These are phyloP conservation scores for Colletotrichum cereale DNA, from an alignment of 2,329 filamentous ascomycete species.

Conservation along the genomic window DNA sequence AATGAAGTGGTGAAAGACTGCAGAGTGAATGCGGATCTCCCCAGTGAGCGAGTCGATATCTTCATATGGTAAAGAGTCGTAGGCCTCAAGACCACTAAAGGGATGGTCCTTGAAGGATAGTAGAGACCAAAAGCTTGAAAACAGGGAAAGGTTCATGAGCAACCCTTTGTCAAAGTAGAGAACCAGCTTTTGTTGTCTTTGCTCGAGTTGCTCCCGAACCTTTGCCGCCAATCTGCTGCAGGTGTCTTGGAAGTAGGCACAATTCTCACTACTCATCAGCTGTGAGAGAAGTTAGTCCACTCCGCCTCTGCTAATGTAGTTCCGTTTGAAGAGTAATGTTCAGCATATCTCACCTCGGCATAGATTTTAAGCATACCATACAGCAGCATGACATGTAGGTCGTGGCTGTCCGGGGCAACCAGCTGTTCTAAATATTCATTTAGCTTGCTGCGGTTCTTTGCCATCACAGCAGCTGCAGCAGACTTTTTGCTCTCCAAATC, in stretches of 20 bases:
- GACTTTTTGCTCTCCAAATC: background rate
- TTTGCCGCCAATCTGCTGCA: conserved; percentile 12
- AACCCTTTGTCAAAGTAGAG: conserved; percentile 27
- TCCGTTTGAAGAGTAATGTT: background rate
- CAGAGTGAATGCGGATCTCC: conserved; percentile 21
- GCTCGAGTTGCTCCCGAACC: conserved; percentile 4
- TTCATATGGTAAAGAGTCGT: conserved; percentile 16
- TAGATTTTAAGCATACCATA: conserved; percentile 26
- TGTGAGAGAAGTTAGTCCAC: background rate
- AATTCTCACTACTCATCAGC: conserved; percentile 25
- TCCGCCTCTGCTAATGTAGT: background rate
- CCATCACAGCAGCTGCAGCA: conserved; percentile 17
- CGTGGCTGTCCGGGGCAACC: conserved; percentile 3
- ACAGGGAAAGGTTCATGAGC: conserved; percentile 20
- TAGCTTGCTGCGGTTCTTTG: conserved; percentile 1
- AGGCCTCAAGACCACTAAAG: conserved; percentile 13
- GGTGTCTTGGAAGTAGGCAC: conserved; percentile 6
- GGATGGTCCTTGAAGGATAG: conserved; percentile 17
- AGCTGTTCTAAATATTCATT: conserved; percentile 17
- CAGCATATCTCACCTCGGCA: conserved; percentile 10
- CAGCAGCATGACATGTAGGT: conserved; percentile 24
- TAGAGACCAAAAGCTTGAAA: background rate
- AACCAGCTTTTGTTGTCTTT: background rate
- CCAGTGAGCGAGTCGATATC: conserved; percentile 15
- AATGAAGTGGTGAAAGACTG: conserved; percentile 25